Evolutionary conservation across 768 basidiomycete species (phyloP), one percentile per base, ranked within the genome.

Genomic region (Amanita phalloides): DNA sequence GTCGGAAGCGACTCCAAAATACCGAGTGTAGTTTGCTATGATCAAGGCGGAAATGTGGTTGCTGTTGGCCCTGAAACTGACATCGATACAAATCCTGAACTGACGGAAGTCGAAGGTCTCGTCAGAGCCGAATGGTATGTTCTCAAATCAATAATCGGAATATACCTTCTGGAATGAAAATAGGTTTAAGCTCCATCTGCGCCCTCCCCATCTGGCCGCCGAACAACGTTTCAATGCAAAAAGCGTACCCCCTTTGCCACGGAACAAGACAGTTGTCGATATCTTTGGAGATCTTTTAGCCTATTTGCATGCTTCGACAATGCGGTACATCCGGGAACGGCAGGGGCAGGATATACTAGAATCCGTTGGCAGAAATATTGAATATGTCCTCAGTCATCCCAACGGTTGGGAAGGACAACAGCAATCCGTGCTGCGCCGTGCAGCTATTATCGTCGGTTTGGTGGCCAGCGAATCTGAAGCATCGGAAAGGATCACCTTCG

Each of bases 341-440:
- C 70, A 74, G 37, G 75, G 78, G 1, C 47, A 25, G 7, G 57
- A 56, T 23, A 55, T 76, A 5, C 75, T 73, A 75, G 57, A 54
- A n/a, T 69, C 70, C 8, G 49, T 75, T 8, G 63, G 68, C 51
- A 56, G 67, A 25, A 62, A 57, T 17, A 68, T 73, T 23, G 68
- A 74, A 35, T 74, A 72, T 51, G 66, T 81, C 13, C 64, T 81
- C n/a, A 68, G 69, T 1, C 78, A 79, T 54, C 78, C 79, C 6
- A 79, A 80, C 48, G 77, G 75, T 0, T 81, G 79, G 76, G 77
- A 73, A 57, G 76, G 76, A 1, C 60, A 58, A 1, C 78, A 81
- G 53, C 79, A 81, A 54, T 66, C 58, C 4, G 63, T 69, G 51
- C 71, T 80, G 61, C 71, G 79, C 11, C 57, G 61, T 9, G 79